phyloP scores from a whole-genome alignment of 257 asterid species.

The Anisodus acutangulus region DNA sequence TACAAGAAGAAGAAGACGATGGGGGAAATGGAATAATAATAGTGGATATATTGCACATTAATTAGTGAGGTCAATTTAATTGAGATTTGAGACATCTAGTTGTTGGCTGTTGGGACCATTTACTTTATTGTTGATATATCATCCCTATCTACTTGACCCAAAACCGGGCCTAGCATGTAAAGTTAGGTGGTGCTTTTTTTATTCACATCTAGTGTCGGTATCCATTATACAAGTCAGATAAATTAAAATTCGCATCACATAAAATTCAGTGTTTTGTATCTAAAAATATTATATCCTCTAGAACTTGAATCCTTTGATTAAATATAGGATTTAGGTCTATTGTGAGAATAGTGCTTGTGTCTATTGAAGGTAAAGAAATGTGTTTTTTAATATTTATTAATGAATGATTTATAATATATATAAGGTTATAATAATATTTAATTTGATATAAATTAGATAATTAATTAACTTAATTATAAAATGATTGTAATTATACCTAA shows the following conservation, averaged over 20 bases:
- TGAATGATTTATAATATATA: too few relatives aligned
- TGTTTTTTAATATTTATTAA: too few relatives aligned
- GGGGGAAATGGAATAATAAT: neutral
- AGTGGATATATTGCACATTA: neutral
- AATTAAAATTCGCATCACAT: neutral
- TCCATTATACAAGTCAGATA: neutral
- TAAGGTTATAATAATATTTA: too few relatives aligned
- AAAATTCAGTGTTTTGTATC: too few relatives aligned
- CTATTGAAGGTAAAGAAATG: too few relatives aligned
- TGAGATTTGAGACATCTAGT: neutral
- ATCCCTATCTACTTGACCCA: neutral
- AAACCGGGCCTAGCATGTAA: neutral
- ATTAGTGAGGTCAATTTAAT: slow-evolving; percentile 12
- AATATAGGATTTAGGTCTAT: neutral
- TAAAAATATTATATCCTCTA: too few relatives aligned
- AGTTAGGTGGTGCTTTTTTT: neutral
- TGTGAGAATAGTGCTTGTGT: neutral
- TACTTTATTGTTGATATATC: neutral
- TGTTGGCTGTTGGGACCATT: slow-evolving; percentile 8
- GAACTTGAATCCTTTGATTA: too few relatives aligned
- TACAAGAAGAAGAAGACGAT: neutral
- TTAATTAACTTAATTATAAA: too few relatives aligned
- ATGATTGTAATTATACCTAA: too few relatives aligned
- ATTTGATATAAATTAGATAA: too few relatives aligned
- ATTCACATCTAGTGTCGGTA: neutral